Percentiles rank a stretch among this genome's conserved stretches.
Conservation (phyloP, 192 early-diverging fungal genomes). For the Podochytrium sp. region DNA sequence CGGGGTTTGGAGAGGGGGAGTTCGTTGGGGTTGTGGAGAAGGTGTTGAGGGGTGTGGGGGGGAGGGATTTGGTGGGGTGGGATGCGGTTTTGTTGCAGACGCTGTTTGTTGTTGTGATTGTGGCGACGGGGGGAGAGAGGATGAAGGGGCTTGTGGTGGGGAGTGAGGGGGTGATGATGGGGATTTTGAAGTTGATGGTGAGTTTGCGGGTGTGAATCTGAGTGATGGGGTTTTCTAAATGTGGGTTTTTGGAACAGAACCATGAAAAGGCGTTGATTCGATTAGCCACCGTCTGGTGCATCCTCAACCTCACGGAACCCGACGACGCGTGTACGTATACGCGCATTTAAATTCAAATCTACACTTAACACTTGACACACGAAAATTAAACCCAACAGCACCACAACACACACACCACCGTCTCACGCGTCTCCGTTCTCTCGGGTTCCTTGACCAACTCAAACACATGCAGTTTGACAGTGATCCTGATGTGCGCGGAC, state of each 20-base stretch:
- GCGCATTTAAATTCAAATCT: conserved; percentile 5
- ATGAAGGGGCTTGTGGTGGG: conserved; percentile 69
- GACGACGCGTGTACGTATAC: conserved; percentile 53
- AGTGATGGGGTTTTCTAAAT: too few relatives aligned
- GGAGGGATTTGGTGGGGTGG: too few relatives aligned
- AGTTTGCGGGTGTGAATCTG: background rate
- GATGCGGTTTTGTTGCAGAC: conserved; percentile 47
- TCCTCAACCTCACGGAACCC: conserved; percentile 76
- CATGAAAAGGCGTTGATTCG: conserved; percentile 65
- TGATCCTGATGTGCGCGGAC: conserved; percentile 71
- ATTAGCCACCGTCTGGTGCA: conserved; percentile 68
- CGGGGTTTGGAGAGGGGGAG: conserved; percentile 67
- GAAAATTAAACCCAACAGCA: too few relatives aligned
- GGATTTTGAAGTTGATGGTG: conserved; percentile 44
- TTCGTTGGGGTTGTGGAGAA: too few relatives aligned
- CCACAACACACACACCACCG: conserved; percentile 47
- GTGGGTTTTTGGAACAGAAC: conserved; percentile 31
- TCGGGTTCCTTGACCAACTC: conserved; percentile 66
- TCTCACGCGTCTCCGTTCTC: conserved; percentile 46
- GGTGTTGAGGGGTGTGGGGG: too few relatives aligned
- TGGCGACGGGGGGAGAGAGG: conserved; percentile 64
- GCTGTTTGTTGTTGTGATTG: conserved; percentile 74
- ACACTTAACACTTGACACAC: too few relatives aligned
- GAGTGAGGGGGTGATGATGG: conserved; percentile 28
- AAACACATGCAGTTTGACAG: conserved; percentile 57